phyloP scores from a whole-genome alignment of 257 asterid species.

The Leptodermis oblonga region DNA sequence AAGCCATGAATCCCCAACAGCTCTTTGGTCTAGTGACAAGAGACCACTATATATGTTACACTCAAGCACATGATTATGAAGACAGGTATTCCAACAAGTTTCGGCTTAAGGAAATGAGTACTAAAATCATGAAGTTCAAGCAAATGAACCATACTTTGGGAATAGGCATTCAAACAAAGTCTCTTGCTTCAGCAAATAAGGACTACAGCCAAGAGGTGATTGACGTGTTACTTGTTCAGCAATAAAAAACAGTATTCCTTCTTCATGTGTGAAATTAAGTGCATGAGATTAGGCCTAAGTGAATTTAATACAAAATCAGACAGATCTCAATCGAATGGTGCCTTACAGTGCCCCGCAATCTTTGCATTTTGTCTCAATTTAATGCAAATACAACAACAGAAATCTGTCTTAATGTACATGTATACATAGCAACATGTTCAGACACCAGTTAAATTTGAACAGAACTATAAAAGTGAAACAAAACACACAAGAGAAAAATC shows the following conservation, averaged over 20 bases:
- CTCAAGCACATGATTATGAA: constrained; percentile 9
- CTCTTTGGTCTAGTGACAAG: constrained; percentile 53
- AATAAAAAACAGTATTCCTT: not conserved
- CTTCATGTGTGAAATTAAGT: not conserved
- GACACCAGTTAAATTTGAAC: too few species aligned
- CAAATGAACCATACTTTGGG: constrained; percentile 5
- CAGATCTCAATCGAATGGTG: not conserved
- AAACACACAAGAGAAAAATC: not conserved
- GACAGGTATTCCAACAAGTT: not conserved
- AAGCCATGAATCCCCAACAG: constrained; percentile 57
- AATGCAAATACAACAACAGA: not conserved
- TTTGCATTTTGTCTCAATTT: not conserved
- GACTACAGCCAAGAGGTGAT: not conserved
- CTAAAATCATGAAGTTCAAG: constrained; percentile 1
- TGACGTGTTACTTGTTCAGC: not conserved
- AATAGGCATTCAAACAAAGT: not conserved
- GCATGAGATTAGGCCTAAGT: not conserved
- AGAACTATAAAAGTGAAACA: not conserved
- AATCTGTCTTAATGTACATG: not conserved
- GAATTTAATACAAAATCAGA: not conserved
- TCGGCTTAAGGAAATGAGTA: constrained; percentile 10
- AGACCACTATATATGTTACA: constrained; percentile 12
- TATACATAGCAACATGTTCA: too few species aligned
- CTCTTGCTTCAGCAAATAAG: not conserved
- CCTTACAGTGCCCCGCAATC: not conserved